Evolutionary conservation across 1,139 yeast species (phyloP).

Genomic region (Taphrina sp.): DNA sequence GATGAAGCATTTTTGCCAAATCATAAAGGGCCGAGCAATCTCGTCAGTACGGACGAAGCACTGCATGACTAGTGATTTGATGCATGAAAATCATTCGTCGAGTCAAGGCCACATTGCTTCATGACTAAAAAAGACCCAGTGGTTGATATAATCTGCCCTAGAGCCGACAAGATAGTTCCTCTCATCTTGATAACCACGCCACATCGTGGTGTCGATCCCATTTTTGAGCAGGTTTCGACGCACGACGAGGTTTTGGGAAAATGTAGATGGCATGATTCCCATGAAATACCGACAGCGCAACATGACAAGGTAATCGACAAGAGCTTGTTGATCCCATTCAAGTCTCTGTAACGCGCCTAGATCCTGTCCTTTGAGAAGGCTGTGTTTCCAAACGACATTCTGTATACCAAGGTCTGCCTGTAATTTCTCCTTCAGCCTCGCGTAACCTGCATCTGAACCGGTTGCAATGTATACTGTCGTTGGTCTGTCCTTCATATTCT

Average conservation of each 20-base stretch:
- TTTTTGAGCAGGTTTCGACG: conserved; percentile 2
- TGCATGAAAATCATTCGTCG: no score
- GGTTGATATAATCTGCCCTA: not conserved
- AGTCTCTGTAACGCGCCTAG: not conserved
- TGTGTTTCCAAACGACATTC: not conserved
- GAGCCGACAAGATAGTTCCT: not conserved
- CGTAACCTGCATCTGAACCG: not conserved
- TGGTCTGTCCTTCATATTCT: not conserved
- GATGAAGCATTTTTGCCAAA: no score
- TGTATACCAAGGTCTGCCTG: not conserved
- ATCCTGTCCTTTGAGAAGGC: not conserved
- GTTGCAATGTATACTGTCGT: not conserved
- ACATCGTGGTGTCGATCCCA: not conserved
- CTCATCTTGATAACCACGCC: conserved; percentile 3
- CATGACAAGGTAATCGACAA: conserved; percentile 5
- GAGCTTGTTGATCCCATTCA: conserved; percentile 12
- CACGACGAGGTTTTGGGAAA: conserved; percentile 7
- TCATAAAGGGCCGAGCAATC: no score
- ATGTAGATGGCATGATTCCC: conserved; percentile 5
- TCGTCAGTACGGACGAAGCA: no score
- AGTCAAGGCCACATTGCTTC: conserved; percentile 15
- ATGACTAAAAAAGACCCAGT: conserved; percentile 6
- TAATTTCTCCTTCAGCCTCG: no score
- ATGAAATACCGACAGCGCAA: not conserved
- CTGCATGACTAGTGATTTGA: no score